Evolutionary conservation across 2,329 filamentous ascomycete genomes (phyloP).

Genomic region (Davidsoniella virescens): DNA sequence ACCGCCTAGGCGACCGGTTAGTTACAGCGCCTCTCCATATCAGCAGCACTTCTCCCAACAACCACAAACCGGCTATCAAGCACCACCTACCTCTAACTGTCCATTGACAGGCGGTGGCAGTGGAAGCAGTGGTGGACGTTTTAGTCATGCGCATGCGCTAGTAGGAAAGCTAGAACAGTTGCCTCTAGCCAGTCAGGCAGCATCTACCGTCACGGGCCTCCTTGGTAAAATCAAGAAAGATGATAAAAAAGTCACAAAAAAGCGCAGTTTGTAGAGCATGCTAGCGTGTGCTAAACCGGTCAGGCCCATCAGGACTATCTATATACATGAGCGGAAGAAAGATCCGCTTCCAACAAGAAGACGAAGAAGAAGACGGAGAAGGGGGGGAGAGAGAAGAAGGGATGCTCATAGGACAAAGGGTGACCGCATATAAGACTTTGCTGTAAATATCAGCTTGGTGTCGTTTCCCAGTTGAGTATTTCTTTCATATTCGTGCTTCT

Average conservation of each 20-base stretch:
- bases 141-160: not conserved
- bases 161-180: slow-evolving; percentile 3
- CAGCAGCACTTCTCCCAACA: slow-evolving; percentile 16
- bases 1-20: slow-evolving; percentile 29
- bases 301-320: no score
- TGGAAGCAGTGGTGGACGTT: not conserved
- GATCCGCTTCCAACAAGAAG: no score
- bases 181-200: slow-evolving; percentile 17
- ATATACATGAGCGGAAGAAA: no score
- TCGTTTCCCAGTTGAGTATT: no score
- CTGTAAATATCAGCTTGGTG: no score
- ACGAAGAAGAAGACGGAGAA: no score
- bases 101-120: slow-evolving; percentile 12
- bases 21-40: slow-evolving; percentile 19
- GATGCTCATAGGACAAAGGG: no score
- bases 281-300: no score
- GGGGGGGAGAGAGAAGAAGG: no score
- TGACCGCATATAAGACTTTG: no score
- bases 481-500: no score
- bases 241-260: slow-evolving; percentile 29
- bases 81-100: slow-evolving; percentile 14
- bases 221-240: slow-evolving; percentile 23
- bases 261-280: slow-evolving; percentile 29
- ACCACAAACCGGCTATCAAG: slow-evolving; percentile 13
- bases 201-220: slow-evolving; percentile 30